Base-by-base conservation (phyloP, 106 monocot species). In the Phalaenopsis aphrodite region DNA sequence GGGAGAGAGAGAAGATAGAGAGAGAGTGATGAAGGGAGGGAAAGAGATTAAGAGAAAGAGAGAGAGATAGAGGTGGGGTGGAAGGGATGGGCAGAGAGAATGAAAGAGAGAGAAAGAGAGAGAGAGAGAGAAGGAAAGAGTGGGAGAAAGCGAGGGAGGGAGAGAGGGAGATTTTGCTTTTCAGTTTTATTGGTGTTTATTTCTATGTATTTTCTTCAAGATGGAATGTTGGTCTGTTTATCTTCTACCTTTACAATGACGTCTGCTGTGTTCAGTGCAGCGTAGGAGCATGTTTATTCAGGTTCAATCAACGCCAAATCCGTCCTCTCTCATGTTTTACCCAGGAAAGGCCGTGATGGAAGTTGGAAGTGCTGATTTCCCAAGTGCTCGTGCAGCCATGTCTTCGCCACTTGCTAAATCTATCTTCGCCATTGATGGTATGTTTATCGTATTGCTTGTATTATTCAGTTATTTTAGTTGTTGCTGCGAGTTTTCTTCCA, bases 201-300 rank as follows among this genome's bases (percentile, higher is more conserved):
- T 30, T 30, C 0, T 30, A 30, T 4, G 5, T 71, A 41, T 71
- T 16, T 71, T 36, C 9, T 10, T 56, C 41, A 14, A 12, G 36
- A 8, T 21, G 11, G 16, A 55, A 76, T 8, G 41, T 58, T 75
- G 18, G 42, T 3, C 12, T 42, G 2, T 43, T 46, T 30, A 66
- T 45, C 12, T 78, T 78, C 58, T 58, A 57, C 9, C 39, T 67
- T 64, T 19, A 41, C 75, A 47, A 30, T 81, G 67, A 57, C 55
- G 78, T 21, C 61, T 78, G 23, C 65, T 82, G 67, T 82, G 23
- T 56, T 80, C 92, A 93, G 95, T 85, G 78, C 93, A 91, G 82
- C 91, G 77, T 80, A 93, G 96, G 83, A 88, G 87, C 82, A 90
- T 99, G 93, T 99, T 99, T 83, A 95, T 99, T 74, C 93, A 99